A percentile compares a stretch with the other conserved stretches of the same genome.
Evolutionary conservation across 2,329 filamentous ascomycete genomes (phyloP).

Genomic region (Graphiopsis chlorocephala): DNA sequence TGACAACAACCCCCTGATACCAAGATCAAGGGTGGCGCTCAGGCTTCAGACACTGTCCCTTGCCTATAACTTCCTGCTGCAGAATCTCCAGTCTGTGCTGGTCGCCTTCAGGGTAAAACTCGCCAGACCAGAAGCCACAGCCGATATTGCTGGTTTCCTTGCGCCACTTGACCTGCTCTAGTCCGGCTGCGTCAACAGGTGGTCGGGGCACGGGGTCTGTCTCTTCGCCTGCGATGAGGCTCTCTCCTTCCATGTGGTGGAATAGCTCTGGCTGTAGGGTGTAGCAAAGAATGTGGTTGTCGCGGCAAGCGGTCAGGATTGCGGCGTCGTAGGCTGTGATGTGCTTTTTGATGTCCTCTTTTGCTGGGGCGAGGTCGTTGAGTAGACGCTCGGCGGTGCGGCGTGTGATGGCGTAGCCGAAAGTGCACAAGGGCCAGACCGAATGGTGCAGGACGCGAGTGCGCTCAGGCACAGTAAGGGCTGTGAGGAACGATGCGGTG

Average conservation of each 20-base stretch:
- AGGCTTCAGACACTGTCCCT: constrained; percentile 37
- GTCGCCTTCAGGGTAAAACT: constrained; percentile 37
- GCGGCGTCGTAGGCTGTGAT: constrained; percentile 40
- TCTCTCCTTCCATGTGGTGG: constrained; percentile 38
- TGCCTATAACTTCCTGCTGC: constrained; percentile 38
- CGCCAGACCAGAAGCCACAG: constrained; percentile 42
- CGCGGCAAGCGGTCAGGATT: constrained; percentile 38
- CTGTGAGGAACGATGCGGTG: constrained; percentile 38
- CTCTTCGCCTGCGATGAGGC: constrained; percentile 39
- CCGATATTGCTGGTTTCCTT: constrained; percentile 34
- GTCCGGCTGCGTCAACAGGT: constrained; percentile 28
- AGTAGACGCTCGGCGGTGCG: constrained; percentile 34
- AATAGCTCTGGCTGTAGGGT: constrained; percentile 39
- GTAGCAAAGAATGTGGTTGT: constrained; percentile 34
- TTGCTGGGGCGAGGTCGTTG: constrained; percentile 37
- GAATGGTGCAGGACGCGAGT: constrained; percentile 41
- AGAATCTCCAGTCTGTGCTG: constrained; percentile 33
- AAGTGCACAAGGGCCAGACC: constrained; percentile 43
- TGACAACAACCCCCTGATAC: neutral
- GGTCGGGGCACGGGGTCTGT: constrained; percentile 28
- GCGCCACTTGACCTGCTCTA: constrained; percentile 23
- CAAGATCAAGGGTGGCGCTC: constrained; percentile 15
- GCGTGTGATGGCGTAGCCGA: constrained; percentile 44
- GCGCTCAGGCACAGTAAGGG: constrained; percentile 36
- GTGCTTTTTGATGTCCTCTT: constrained; percentile 33